A percentile compares a stretch with the other conserved stretches of the same genome.
phyloP scores from a whole-genome alignment of 2,329 filamentous ascomycete genomes.

The Penicillium corylophilum region DNA sequence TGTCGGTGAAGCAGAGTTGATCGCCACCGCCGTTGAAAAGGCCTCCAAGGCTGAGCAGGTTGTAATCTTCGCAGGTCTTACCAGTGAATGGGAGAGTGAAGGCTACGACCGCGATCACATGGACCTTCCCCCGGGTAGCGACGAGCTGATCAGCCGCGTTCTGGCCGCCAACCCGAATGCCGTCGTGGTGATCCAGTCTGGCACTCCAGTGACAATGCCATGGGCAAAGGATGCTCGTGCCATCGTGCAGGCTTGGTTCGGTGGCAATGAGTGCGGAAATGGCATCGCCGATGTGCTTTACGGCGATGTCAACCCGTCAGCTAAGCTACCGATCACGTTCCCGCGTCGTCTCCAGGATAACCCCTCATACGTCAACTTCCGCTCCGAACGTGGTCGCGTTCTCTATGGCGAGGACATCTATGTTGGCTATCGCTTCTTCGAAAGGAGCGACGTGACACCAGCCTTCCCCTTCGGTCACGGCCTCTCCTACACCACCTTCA shows the following conservation, averaged over 20 bases:
- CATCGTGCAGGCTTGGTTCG: conserved; percentile 78
- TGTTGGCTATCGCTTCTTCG: conserved; percentile 78
- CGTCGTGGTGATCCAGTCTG: conserved; percentile 73
- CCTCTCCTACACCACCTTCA: conserved; percentile 72
- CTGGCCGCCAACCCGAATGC: conserved; percentile 66
- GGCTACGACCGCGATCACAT: conserved; percentile 61
- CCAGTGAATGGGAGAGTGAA: conserved; percentile 79
- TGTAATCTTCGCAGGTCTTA: conserved; percentile 73
- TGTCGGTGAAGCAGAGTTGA: conserved; percentile 58
- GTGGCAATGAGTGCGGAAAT: conserved; percentile 82
- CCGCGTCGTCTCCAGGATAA: conserved; percentile 67
- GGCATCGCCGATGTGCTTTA: conserved; percentile 76
- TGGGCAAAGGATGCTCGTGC: conserved; percentile 51
- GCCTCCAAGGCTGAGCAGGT: conserved; percentile 73
- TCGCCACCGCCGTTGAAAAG: conserved; percentile 64
- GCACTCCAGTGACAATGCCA: conserved; percentile 62
- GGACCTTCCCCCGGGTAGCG: conserved; percentile 56
- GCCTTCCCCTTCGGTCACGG: conserved; percentile 80
- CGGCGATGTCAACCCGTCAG: conserved; percentile 70
- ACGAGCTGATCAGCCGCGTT: conserved; percentile 63
- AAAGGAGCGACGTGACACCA: conserved; percentile 63
- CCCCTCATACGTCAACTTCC: conserved; percentile 73
- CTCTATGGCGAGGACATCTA: conserved; percentile 80
- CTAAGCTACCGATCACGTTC: conserved; percentile 72
- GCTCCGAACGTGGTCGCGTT: conserved; percentile 66